Base-by-base conservation (phyloP, 805 yeast species). In the Wickerhamomyces rabaulensis region DNA sequence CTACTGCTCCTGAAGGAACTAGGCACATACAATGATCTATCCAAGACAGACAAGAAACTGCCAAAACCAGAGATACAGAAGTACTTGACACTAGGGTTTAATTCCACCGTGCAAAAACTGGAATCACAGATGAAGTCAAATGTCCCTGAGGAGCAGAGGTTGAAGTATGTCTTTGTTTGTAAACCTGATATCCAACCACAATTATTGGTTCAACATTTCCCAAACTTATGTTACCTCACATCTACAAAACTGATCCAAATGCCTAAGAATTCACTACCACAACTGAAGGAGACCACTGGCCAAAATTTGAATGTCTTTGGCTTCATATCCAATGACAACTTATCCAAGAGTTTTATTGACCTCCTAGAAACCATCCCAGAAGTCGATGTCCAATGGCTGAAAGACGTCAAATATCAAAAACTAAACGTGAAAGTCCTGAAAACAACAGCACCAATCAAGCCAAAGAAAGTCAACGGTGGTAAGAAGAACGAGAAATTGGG, bases 181-280 rank as follows among this genome's bases (percentile, higher is more conserved):
- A 80, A 76, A 52, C 62, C 67, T n/a, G 87, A 82, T 48, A 70
- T 75, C 4, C 60, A 63, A 12, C 80, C 87, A 1, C 52, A 64
- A 1, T 63, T 84, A 2, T 55, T 84, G 37, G 65, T 76, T 6
- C 73, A 76, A 49, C 83, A 78, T 42, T 70, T 84, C 38, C 92
- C 92, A 0, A 64, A 75, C 3, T 61, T 85, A 33, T 62, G 79
- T 22, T 73, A 64, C 45, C 67, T 78, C 22, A 73, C 85, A 0
- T 68, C 66, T 0, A 36, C 48, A 3, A 82, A 79, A 49, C 63
- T 84, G 39, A 70, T 84, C 2, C 84, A 80, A 50, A 65, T 85
- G 22, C 90, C 90, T 2, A 70, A 67, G 46, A 77, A 69, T 0
- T 37, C 60, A 2, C 25, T 49, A 23, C 39, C 45, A 3, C 51